Conservation (phyloP, 2,329 filamentous ascomycete genomes). For the Podosphaera fusca region DNA sequence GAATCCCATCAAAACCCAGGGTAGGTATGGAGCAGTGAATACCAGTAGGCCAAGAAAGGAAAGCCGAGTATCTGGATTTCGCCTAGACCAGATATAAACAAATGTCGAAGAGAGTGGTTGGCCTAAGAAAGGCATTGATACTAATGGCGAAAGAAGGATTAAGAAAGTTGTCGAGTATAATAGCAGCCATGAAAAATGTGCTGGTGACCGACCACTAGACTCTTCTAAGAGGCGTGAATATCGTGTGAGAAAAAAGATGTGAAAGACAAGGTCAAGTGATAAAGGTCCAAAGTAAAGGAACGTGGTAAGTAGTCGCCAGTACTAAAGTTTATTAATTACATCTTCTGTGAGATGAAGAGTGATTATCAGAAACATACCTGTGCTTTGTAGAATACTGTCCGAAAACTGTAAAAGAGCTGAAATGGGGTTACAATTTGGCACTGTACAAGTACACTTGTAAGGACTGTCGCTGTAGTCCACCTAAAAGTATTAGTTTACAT, state of each 20-base stretch:
- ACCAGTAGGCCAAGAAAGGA: conserved; percentile 75
- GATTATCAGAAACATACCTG: conserved; percentile 35
- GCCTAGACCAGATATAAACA: conserved; percentile 92
- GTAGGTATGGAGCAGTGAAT: conserved; percentile 83
- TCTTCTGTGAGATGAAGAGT: background rate
- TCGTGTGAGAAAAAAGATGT: conserved; percentile 93
- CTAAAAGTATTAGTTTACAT: background rate
- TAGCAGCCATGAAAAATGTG: conserved; percentile 86
- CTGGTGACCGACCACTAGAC: conserved; percentile 72
- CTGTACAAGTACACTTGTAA: conserved; percentile 74
- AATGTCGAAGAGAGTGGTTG: conserved; percentile 77
- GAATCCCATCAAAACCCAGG: conserved; percentile 88
- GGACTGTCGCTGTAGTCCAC: conserved; percentile 82
- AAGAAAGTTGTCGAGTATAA: conserved; percentile 65
- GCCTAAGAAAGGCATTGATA: conserved; percentile 86
- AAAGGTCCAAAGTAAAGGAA: conserved; percentile 96
- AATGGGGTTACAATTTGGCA: conserved; percentile 83
- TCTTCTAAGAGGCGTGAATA: conserved; percentile 92
- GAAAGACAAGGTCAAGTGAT: conserved; percentile 82
- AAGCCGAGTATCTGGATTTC: conserved; percentile 76
- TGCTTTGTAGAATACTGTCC: conserved; percentile 72
- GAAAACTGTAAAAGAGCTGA: conserved; percentile 91
- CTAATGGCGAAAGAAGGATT: conserved; percentile 59
- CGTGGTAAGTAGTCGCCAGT: conserved; percentile 87
- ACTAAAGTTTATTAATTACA: conserved; percentile 27